phyloP scores from a whole-genome alignment of 2,329 filamentous ascomycete species.

The Catunica adiposa region DNA sequence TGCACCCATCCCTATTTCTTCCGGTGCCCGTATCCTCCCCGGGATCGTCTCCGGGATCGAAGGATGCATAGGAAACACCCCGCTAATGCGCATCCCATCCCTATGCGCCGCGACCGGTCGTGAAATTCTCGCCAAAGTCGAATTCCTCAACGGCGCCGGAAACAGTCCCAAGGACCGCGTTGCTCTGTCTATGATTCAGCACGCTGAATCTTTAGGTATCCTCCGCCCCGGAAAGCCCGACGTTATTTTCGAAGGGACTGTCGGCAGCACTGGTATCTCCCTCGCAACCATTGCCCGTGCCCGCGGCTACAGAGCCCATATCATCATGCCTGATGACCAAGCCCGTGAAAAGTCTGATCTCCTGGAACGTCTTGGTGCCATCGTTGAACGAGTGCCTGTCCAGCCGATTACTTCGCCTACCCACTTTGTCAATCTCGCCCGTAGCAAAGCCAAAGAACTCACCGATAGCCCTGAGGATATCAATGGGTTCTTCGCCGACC shows the following conservation, averaged over 20 bases:
- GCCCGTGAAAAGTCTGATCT: conserved; percentile 76
- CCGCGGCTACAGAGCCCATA: conserved; percentile 78
- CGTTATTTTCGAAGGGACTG: conserved; percentile 93
- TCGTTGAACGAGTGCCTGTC: conserved; percentile 79
- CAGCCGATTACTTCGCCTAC: conserved; percentile 84
- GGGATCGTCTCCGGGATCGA: conserved; percentile 61
- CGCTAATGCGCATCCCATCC: conserved; percentile 69
- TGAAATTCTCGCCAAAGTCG: conserved; percentile 80
- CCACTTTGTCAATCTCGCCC: conserved; percentile 89
- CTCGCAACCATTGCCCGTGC: conserved; percentile 78
- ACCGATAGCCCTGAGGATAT: conserved; percentile 45
- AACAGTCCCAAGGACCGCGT: conserved; percentile 92
- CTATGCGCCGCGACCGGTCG: conserved; percentile 77
- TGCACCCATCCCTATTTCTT: background rate
- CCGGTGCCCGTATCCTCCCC: conserved; percentile 14
- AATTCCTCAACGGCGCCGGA: conserved; percentile 90
- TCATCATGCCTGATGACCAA: conserved; percentile 94
- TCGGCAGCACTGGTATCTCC: conserved; percentile 90
- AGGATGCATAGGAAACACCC: conserved; percentile 84
- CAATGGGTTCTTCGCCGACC: conserved; percentile 82
- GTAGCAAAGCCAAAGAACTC: conserved; percentile 59
- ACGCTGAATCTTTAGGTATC: conserved; percentile 63
- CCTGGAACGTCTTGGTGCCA: conserved; percentile 73
- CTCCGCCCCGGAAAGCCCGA: conserved; percentile 69
- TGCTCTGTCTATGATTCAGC: conserved; percentile 70